Evolutionary conservation across 306 rosid species (phyloP).

Genomic region (Fragaria iinumae): DNA sequence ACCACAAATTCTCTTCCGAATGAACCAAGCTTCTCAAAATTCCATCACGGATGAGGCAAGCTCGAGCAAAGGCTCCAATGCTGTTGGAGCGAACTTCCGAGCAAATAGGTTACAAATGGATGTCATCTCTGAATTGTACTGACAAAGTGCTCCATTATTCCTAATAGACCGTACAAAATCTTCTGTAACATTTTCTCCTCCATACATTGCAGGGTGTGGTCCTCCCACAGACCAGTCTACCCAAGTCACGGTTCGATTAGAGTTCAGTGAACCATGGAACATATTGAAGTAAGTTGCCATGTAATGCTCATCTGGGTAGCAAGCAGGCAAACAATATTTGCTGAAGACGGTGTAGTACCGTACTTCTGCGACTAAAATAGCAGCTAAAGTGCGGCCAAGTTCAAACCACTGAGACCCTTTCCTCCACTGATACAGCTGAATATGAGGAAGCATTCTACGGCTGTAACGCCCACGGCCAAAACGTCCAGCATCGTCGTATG

Average conservation of each 20-base stretch:
- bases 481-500: conserved; percentile 83
- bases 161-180: conserved; percentile 58
- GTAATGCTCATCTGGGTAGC: conserved; percentile 94
- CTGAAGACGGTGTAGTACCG: conserved; percentile 58
- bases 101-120: conserved; percentile 84
- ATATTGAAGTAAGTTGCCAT: conserved; percentile 79
- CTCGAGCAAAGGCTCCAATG: conserved; percentile 67
- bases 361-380: conserved; percentile 54
- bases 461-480: conserved; percentile 90
- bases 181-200: conserved; percentile 49
- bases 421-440: conserved; percentile 74
- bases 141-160: conserved; percentile 61
- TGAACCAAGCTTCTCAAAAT: conserved; percentile 41
- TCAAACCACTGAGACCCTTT: conserved; percentile 97
- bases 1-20: background rate
- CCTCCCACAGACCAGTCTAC: conserved; percentile 89
- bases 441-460: conserved; percentile 78
- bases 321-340: conserved; percentile 82
- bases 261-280: conserved; percentile 66
- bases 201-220: conserved; percentile 79
- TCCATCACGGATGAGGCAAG: conserved; percentile 59
- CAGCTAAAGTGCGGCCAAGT: conserved; percentile 54
- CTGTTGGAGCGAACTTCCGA: conserved; percentile 67
- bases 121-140: conserved; percentile 66
- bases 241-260: conserved; percentile 86